phyloP scores from a whole-genome alignment of 345 rosid species.

The Hibiscus tridactylites region DNA sequence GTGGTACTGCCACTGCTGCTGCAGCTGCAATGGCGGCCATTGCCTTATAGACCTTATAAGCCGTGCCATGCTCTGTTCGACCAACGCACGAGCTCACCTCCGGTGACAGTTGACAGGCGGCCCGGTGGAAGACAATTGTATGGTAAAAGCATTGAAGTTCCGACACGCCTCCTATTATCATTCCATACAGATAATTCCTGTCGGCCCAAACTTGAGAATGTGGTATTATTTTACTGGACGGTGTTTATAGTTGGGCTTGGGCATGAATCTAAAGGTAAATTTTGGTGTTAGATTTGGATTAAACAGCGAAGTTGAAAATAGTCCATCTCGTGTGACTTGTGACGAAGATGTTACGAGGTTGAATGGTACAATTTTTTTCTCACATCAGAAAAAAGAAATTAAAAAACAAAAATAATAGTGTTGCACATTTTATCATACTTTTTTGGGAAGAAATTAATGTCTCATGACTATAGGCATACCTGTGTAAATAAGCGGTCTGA shows the following conservation, averaged over 20 bases:
- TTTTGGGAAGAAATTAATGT: too few relatives aligned
- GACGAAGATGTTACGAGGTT: too few relatives aligned
- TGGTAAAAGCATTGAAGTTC: not conserved
- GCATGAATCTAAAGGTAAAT: not conserved
- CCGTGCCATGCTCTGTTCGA: slow-evolving; percentile 29
- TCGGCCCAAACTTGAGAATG: not conserved
- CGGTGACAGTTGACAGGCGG: not conserved
- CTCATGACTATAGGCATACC: too few relatives aligned
- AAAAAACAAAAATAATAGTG: too few relatives aligned
- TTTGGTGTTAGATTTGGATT: too few relatives aligned
- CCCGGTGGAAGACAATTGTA: not conserved
- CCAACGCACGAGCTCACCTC: not conserved
- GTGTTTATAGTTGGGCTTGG: not conserved
- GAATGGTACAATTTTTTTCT: too few relatives aligned
- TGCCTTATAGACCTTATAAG: slow-evolving; percentile 38
- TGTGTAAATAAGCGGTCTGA: too few relatives aligned
- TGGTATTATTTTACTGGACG: not conserved
- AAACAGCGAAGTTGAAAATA: too few relatives aligned
- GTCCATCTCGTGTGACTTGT: too few relatives aligned
- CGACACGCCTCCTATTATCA: not conserved
- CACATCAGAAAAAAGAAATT: too few relatives aligned
- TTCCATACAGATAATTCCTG: not conserved
- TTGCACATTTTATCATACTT: too few relatives aligned
- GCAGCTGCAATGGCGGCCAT: slow-evolving; percentile 23
- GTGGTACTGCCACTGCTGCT: slow-evolving; percentile 10